A percentile compares a stretch with the other conserved stretches of the same genome.
Conservation (phyloP, 2,329 filamentous ascomycete genomes). For the Blumeriella jaapii region DNA sequence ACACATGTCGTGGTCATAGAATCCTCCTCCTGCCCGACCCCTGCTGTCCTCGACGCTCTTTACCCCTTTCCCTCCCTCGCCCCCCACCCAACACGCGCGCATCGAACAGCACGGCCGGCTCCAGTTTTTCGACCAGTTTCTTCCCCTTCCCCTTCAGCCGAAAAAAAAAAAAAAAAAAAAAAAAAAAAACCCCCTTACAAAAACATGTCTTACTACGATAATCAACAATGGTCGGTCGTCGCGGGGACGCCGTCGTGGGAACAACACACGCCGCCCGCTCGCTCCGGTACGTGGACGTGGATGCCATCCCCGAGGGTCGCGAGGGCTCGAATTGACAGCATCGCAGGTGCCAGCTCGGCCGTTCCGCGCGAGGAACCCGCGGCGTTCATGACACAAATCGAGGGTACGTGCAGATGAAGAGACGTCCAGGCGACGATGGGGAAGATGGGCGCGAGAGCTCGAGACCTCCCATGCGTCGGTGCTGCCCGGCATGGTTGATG, state of each 20-base stretch:
- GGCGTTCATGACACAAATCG: constrained; percentile 79
- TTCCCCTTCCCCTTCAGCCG: neutral
- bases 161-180: neutral
- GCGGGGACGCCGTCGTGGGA: constrained; percentile 54
- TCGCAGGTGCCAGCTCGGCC: constrained; percentile 61
- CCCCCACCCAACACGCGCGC: no score
- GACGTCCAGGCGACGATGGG: no score
- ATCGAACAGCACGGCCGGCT: constrained; percentile 24
- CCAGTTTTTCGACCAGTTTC: constrained; percentile 25
- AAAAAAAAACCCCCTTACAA: constrained; percentile 19
- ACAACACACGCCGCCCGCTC: constrained; percentile 58
- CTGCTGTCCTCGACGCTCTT: constrained; percentile 26
- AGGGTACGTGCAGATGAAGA: constrained; percentile 53
- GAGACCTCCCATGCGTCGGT: no score
- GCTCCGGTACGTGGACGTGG: constrained; percentile 47
- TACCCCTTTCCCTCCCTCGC: constrained; percentile 17
- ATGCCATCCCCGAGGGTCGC: constrained; percentile 3
- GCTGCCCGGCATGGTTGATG: no score
- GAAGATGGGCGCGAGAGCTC: no score
- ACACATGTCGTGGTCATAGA: no score
- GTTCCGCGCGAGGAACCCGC: constrained; percentile 61
- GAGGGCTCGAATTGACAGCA: constrained; percentile 20
- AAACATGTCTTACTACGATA: constrained; percentile 59
- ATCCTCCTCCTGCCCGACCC: neutral
- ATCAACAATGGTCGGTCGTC: constrained; percentile 49